Conservation (phyloP, 2,329 filamentous ascomycete species). For the Colletotrichum cereale region DNA sequence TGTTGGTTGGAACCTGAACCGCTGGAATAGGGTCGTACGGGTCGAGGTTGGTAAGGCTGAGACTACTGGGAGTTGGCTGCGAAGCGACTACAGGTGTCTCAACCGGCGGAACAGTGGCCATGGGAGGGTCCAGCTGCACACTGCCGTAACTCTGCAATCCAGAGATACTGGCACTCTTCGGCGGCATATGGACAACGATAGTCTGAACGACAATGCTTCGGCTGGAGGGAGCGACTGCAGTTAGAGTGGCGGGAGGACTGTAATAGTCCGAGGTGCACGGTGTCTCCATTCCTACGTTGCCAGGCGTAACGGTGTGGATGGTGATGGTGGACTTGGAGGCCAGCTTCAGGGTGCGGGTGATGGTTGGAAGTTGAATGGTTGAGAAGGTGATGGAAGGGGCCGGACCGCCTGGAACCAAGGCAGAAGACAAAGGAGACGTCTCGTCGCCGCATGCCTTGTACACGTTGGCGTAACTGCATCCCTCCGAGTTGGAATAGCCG, state of each 20-base stretch:
- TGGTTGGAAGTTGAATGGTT: constrained; percentile 26
- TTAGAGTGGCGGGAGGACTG: not conserved
- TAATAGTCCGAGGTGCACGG: constrained; percentile 2
- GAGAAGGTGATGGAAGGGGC: constrained; percentile 20
- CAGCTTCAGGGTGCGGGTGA: constrained; percentile 32
- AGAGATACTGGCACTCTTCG: constrained; percentile 6
- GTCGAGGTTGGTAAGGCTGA: constrained; percentile 9
- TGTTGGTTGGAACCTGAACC: constrained; percentile 1
- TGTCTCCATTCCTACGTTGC: not conserved
- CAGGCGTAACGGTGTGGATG: constrained; percentile 12
- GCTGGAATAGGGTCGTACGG: constrained; percentile 18
- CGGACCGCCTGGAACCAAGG: not conserved
- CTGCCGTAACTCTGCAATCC: constrained; percentile 21
- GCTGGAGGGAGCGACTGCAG: not conserved
- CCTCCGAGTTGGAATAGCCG: constrained; percentile 5
- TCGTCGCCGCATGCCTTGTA: constrained; percentile 30
- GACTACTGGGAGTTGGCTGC: not conserved
- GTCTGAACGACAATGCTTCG: constrained; percentile 27
- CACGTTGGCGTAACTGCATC: constrained; percentile 32
- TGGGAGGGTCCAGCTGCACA: constrained; percentile 8
- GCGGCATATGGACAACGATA: constrained; percentile 21
- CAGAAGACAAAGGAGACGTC: not conserved
- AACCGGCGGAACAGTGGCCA: constrained; percentile 1
- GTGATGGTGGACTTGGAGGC: constrained; percentile 22
- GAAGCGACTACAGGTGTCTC: not conserved